Conservation (phyloP, 2,329 filamentous ascomycete species). For the Phoma sp. region DNA sequence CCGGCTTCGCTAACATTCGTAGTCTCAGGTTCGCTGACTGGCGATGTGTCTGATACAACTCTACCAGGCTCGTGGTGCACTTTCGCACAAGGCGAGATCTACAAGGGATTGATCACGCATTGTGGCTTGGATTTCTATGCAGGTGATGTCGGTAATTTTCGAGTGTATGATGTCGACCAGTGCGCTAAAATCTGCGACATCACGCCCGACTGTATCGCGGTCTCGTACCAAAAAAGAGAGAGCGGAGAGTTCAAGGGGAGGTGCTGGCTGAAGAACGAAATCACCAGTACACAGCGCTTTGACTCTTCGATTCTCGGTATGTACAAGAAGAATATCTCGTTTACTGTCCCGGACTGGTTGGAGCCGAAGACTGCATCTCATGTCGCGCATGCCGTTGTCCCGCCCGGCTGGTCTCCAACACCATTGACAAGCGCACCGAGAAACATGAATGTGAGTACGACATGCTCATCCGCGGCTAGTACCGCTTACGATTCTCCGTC, state of each 20-base stretch:
- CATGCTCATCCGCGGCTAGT: no score
- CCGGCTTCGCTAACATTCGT: no score
- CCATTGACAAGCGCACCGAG: no score
- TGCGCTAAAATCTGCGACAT: not conserved
- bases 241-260: not conserved
- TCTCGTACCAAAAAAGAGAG: not conserved
- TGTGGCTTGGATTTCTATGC: constrained; percentile 3
- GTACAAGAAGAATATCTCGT: not conserved
- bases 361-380: no score
- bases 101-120: not conserved
- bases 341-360: no score
- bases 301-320: not conserved
- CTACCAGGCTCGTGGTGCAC: not conserved
- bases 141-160: not conserved
- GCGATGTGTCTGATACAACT: not conserved
- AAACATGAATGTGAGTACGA: no score
- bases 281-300: not conserved
- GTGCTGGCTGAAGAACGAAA: not conserved
- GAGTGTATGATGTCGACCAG: not conserved
- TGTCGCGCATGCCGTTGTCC: no score
- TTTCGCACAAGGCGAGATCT: not conserved
- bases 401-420: no score
- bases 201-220: not conserved
- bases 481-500: no score
- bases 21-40: not conserved